phyloP scores from a whole-genome alignment of 331 rosid genomes.

The Pyracantha coccinea region DNA sequence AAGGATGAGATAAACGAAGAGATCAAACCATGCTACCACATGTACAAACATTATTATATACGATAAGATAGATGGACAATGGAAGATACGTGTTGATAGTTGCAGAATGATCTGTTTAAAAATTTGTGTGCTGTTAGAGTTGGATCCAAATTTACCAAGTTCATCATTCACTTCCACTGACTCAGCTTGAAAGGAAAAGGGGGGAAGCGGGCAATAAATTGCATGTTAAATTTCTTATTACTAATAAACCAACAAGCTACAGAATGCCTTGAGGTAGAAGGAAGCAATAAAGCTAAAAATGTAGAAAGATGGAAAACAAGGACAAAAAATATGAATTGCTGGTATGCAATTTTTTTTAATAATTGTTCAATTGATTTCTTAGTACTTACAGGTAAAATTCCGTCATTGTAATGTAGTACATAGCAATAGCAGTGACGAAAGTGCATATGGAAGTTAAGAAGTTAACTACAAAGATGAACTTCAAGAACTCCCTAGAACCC shows the following conservation, averaged over 20 bases:
- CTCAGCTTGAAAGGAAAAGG: not conserved
- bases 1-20: not conserved
- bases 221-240: not conserved
- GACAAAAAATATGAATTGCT: conserved; percentile 13
- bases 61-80: not conserved
- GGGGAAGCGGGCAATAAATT: not conserved
- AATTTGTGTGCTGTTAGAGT: not conserved
- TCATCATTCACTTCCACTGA: not conserved
- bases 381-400: conserved; percentile 83
- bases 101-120: not conserved
- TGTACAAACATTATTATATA: not conserved
- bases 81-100: not conserved
- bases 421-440: conserved; percentile 77
- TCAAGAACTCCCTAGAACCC: conserved; percentile 88
- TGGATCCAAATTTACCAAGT: not conserved
- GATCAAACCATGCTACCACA: conserved; percentile 6
- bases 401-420: conserved; percentile 64
- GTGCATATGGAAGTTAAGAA: conserved; percentile 62
- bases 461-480: conserved; percentile 85
- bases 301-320: not conserved
- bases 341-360: not conserved
- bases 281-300: not conserved
- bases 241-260: not conserved
- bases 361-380: not conserved
- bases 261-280: not conserved